phyloP scores from a whole-genome alignment of 73 alveolate genomes.

The Breviolum minutum region DNA sequence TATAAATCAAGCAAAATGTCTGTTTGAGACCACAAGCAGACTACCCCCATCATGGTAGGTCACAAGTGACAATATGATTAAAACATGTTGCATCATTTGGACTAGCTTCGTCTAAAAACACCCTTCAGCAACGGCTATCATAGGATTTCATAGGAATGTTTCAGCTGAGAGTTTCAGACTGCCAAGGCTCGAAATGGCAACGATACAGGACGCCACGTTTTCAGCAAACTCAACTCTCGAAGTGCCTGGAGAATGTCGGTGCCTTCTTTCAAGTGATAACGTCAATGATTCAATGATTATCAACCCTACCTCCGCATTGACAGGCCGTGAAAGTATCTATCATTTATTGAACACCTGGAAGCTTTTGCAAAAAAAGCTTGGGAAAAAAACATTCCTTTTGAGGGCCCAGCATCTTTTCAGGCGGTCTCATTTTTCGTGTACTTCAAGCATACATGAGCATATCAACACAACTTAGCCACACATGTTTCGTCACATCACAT shows the following conservation, averaged over 20 bases:
- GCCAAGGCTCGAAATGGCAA: conserved; percentile 60
- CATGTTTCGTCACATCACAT: neutral
- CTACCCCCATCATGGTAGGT: neutral
- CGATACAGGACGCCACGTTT: conserved; percentile 57
- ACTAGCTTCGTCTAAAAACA: too few relatives aligned
- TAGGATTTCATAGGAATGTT: too few relatives aligned
- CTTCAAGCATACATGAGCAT: neutral
- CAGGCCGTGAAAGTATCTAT: neutral
- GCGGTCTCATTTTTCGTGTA: neutral
- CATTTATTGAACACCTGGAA: too few relatives aligned
- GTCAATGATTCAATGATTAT: too few relatives aligned
- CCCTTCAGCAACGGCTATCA: neutral
- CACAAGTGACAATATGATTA: neutral
- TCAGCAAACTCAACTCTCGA: conserved; percentile 17
- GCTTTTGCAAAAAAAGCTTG: too few relatives aligned
- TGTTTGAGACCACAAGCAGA: too few relatives aligned
- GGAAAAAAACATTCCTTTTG: neutral
- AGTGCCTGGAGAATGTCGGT: neutral
- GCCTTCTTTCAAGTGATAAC: neutral
- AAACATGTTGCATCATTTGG: too few relatives aligned
- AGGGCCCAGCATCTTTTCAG: neutral
- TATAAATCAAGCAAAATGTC: too few relatives aligned
- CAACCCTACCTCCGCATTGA: too few relatives aligned
- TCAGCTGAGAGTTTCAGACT: neutral
- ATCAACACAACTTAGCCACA: neutral